These are phyloP conservation scores for Dendrobium catenatum DNA, from an alignment of 106 monocot genomes.

Conservation along the genomic window DNA sequence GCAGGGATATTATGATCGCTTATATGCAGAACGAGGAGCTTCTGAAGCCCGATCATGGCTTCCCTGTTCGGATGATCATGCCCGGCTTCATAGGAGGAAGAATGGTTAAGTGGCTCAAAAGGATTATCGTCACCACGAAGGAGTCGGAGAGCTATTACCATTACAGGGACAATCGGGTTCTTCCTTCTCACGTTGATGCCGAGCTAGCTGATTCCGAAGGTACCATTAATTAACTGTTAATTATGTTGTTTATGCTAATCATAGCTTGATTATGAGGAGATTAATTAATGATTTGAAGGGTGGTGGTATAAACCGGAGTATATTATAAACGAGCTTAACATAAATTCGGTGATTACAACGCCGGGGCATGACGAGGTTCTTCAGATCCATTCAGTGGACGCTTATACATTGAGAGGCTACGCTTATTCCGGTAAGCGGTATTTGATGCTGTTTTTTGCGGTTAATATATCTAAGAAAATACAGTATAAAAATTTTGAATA, in stretches of 20 bases:
- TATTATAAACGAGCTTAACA: conserved; percentile 95
- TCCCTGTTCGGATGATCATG: conserved; percentile 78
- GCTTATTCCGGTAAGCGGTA: conserved; percentile 69
- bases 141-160: conserved; percentile 80
- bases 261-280: background rate
- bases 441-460: too few relatives aligned
- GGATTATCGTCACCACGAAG: conserved; percentile 49
- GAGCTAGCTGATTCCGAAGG: conserved; percentile 55
- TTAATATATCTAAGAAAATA: too few relatives aligned
- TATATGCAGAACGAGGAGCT: conserved; percentile 89
- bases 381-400: conserved; percentile 48
- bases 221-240: background rate
- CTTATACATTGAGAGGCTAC: conserved; percentile 67
- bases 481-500: too few relatives aligned
- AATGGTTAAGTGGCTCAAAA: conserved; percentile 96
- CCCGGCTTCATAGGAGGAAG: conserved; percentile 90
- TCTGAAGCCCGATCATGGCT: conserved; percentile 83
- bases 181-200: conserved; percentile 74
- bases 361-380: conserved; percentile 78
- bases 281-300: conserved; percentile 22
- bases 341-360: conserved; percentile 92
- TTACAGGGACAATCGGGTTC: conserved; percentile 70
- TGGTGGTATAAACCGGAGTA: conserved; percentile 99
- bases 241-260: background rate
- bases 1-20: conserved; percentile 70